Base-by-base conservation (phyloP, 345 rosid species). In the Rhodamnia rubescens region DNA sequence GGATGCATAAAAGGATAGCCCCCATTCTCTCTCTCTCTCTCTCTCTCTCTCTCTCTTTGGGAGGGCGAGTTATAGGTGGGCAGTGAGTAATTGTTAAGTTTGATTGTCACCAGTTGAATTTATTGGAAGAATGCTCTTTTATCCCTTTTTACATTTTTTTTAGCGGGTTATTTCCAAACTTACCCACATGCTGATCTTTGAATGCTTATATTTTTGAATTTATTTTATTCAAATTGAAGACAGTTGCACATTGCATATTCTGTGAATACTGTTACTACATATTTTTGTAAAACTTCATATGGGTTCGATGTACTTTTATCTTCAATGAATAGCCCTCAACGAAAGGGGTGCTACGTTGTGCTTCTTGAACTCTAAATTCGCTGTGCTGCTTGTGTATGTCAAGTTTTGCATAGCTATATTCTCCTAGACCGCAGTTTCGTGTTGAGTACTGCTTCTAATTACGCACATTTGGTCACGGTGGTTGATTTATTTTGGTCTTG, bases 401-500 rank as follows among this genome's bases (percentile, higher is more conserved):
- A 16, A 32, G 78, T 64, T 29, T 16, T 3, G 10, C 7, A 10
- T 82, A 56, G 47, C 24, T 56, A 9, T 29, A 56, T 53, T 47
- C 84, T 51, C 5, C 12, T 64, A 64, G 75, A 51, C 54, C 7
- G 5, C 50, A 74, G 58, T 27, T 52, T 78, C 26, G 2, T 27
- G 27, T 51, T 85, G 27, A 26, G n/a, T 26, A n/a, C 81, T 29
- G 75, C 81, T 32, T 85, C 29, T 80, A 9, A 51, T 21, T 84
- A 26, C 4, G 24, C 26, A 27, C n/a, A 53, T 61, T 81, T 59
- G 74, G 74, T 57, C 6, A 1, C 2, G 0, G 32, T 59, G 16
- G 54, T 29, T 86, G 57, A 52, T 84, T 14, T 64, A 74, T 16
- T 26, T 86, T 82, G 83, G 58, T 87, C 85, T 85, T 87, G 57